A percentile compares a stretch with the other conserved stretches of the same genome.
Conservation (phyloP, 2,329 filamentous ascomycete genomes). For the Penicillium verrucosum region DNA sequence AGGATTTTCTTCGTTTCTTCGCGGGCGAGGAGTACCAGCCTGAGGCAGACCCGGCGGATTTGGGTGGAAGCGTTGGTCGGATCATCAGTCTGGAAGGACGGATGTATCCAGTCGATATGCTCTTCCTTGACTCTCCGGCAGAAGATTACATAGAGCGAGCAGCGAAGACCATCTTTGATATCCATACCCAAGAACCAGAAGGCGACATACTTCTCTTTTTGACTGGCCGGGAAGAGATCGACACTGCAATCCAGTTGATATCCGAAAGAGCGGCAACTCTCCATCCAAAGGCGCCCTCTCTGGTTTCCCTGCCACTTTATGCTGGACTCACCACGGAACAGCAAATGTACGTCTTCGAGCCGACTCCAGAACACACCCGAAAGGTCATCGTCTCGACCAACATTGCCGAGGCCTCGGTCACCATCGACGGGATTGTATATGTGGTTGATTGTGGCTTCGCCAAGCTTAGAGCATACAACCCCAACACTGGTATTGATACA, state of each 20-base stretch:
- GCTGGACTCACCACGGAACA: constrained; percentile 85
- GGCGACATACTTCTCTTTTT: constrained; percentile 91
- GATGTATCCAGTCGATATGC: constrained; percentile 81
- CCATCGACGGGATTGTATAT: constrained; percentile 86
- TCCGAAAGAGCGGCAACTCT: constrained; percentile 67
- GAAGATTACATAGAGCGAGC: constrained; percentile 85
- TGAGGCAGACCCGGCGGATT: constrained; percentile 31
- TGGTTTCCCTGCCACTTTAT: constrained; percentile 77
- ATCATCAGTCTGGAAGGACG: constrained; percentile 86
- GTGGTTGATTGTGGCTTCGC: constrained; percentile 90
- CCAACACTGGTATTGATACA: constrained; percentile 79
- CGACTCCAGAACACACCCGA: constrained; percentile 72
- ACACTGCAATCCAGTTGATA: constrained; percentile 73
- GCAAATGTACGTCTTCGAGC: constrained; percentile 93
- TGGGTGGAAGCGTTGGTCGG: constrained; percentile 49
- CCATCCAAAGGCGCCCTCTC: constrained; percentile 54
- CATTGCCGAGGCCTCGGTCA: constrained; percentile 93
- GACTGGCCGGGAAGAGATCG: constrained; percentile 91
- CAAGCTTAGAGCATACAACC: constrained; percentile 83
- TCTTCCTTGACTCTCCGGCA: constrained; percentile 73
- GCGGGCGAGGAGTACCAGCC: constrained; percentile 43
- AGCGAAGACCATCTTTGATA: constrained; percentile 79
- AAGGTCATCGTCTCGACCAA: constrained; percentile 95
- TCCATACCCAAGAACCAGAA: constrained; percentile 73
- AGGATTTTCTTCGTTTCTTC: constrained; percentile 82